Evolutionary conservation across 1,139 yeast genomes (phyloP).

Genomic region (Magnusiomyces suaveolens): DNA sequence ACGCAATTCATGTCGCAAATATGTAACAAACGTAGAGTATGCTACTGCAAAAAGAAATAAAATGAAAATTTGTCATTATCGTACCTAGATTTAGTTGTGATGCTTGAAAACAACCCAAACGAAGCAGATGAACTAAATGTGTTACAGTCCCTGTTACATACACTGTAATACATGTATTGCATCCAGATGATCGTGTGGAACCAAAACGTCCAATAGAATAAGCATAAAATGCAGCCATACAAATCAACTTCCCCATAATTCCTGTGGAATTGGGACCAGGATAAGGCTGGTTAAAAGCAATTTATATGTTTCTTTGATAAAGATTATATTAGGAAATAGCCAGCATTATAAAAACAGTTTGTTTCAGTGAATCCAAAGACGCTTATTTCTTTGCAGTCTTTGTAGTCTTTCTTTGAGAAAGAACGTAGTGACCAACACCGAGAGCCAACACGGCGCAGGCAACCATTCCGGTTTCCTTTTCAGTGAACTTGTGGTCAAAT

Average conservation of each 20-base stretch:
- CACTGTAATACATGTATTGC: background rate
- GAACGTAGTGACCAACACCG: slow-evolving; percentile 6
- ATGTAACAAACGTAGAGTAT: background rate
- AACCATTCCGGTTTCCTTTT: slow-evolving; percentile 2
- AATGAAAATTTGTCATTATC: too few relatives aligned
- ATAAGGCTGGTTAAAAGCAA: background rate
- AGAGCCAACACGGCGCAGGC: slow-evolving; percentile 6
- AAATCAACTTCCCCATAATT: background rate
- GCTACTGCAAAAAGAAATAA: too few relatives aligned
- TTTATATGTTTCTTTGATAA: too few relatives aligned
- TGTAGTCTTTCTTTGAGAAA: background rate
- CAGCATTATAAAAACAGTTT: background rate
- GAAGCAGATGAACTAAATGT: too few relatives aligned
- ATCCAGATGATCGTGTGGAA: background rate
- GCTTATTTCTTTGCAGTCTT: too few relatives aligned
- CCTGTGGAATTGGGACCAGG: too few relatives aligned
- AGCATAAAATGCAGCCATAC: background rate
- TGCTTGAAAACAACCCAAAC: too few relatives aligned
- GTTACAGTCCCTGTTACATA: too few relatives aligned
- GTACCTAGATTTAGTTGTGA: too few relatives aligned
- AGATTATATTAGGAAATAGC: background rate
- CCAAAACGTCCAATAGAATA: background rate
- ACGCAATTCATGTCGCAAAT: background rate
- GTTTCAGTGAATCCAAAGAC: too few relatives aligned
- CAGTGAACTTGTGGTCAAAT: background rate